Base-by-base conservation (phyloP, 495 filamentous ascomycete species). In the Copromyces sp. region DNA sequence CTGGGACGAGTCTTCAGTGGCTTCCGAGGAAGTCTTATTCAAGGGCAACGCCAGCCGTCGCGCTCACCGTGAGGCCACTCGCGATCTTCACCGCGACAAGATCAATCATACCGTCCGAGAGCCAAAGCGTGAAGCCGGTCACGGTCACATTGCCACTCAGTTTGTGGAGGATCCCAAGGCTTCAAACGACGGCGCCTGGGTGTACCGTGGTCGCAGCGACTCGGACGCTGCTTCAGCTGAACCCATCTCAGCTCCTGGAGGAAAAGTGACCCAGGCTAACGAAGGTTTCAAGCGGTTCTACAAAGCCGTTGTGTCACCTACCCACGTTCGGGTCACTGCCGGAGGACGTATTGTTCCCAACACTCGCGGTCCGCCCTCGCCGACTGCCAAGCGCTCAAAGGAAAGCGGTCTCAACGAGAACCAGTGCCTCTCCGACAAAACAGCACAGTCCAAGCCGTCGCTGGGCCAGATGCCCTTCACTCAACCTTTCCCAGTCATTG, bases 261-360 rank as follows among this genome's bases (percentile, higher is more conserved):
- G 81, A 16, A 72, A 80, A 35, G 76, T 75, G 3, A 81, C 84
- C 9, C 87, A 89, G 76, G 78, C 83, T 69, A 81, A 78, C 9
- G 86, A 87, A 75, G 86, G 86, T 37, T 89, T 89, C 74, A 83
- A 86, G 77, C 80, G 82, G 53, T 89, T 89, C 76, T 87, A 84
- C 78, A 83, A 85, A 72, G 87, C 83, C 8, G 86, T 88, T 14
- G 83, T 85, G 32, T 88, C 87, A 41, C 84, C 86, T 61, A 84
- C 85, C 41, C 84, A 87, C 74, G 82, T 87, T 71, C 81, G 87
- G 32, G 85, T 87, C 68, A 87, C 86, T n/a, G 86, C 86, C 71
- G 83, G 86, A 71, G 84, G 86, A 45, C 80, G 83, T 53, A 88
- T 89, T 75, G 87, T 89, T 5, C 86, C 87, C 14, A 89, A 89